These are phyloP conservation scores for Strigomonas culicis DNA, from an alignment of 208 protist genomes.

Conservation along the genomic window DNA sequence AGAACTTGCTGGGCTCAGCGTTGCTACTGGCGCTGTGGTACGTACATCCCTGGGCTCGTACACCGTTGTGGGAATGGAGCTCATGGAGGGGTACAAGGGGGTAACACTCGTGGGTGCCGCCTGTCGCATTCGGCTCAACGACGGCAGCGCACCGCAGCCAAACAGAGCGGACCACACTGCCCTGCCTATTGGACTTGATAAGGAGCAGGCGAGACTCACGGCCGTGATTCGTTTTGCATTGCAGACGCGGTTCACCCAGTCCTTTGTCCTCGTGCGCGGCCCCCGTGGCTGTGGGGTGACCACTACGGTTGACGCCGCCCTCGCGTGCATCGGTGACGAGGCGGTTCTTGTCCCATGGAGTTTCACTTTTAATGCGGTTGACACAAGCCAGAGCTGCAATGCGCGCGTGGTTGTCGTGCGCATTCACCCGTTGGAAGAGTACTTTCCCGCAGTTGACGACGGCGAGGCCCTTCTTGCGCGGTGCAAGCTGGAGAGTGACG, in stretches of 20 bases:
- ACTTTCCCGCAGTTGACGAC: conserved; percentile 42
- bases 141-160: background rate
- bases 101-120: conserved; percentile 40
- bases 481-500: conserved; percentile 15
- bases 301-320: conserved; percentile 25
- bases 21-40: background rate
- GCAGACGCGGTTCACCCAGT: conserved; percentile 17
- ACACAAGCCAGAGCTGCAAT: conserved; percentile 4
- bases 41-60: conserved; percentile 18
- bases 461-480: conserved; percentile 37
- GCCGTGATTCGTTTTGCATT: conserved; percentile 21
- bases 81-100: conserved; percentile 47
- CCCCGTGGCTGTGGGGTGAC: conserved; percentile 52
- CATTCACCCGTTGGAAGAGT: conserved; percentile 27
- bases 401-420: conserved; percentile 32
- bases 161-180: background rate
- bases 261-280: conserved; percentile 45
- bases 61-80: conserved; percentile 35
- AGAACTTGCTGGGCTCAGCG: background rate
- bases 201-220: conserved; percentile 22
- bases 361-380: conserved; percentile 15
- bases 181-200: conserved; percentile 36
- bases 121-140: conserved; percentile 60
- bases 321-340: conserved; percentile 8
- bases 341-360: conserved; percentile 38